phyloP scores from a whole-genome alignment of 1,284 basidiomycete species.

The Cryptococcus sp. region DNA sequence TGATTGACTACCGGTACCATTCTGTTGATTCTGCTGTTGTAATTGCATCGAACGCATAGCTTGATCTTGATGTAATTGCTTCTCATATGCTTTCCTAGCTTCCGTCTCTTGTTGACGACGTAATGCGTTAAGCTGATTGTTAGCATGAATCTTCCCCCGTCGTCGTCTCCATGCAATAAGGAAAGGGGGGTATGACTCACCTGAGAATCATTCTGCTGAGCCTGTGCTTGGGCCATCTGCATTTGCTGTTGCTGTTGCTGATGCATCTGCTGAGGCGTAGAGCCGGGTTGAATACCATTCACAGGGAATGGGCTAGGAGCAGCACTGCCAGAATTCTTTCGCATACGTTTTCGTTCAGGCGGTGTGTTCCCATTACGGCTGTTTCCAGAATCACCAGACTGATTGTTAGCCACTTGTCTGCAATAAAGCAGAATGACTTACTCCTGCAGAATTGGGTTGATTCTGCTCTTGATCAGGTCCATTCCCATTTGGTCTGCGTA shows the following conservation, averaged over 20 bases:
- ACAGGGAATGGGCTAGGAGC: slow-evolving; percentile 31
- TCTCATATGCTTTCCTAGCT: slow-evolving; percentile 20
- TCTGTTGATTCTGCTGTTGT: not conserved
- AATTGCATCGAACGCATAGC: slow-evolving; percentile 15
- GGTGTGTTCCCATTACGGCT: slow-evolving; percentile 22
- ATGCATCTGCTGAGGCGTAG: slow-evolving; percentile 16
- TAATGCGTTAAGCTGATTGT: slow-evolving; percentile 10
- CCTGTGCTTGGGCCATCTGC: slow-evolving; percentile 5
- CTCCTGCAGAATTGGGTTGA: not conserved
- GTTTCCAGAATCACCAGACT: not conserved
- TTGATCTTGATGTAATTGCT: slow-evolving; percentile 26
- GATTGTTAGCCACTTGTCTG: too few species aligned
- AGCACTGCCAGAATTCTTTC: slow-evolving; percentile 35
- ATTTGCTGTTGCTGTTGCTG: slow-evolving; percentile 7
- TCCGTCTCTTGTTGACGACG: slow-evolving; percentile 17
- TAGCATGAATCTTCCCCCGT: too few species aligned
- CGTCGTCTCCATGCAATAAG: not conserved
- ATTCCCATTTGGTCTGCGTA: slow-evolving; percentile 15
- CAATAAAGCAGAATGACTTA: not conserved
- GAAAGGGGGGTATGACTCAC: slow-evolving; percentile 3
- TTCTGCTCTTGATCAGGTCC: slow-evolving; percentile 6
- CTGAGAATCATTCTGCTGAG: slow-evolving; percentile 9
- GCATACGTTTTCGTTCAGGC: slow-evolving; percentile 37
- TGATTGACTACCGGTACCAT: not conserved
- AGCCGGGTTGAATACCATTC: slow-evolving; percentile 8